These are phyloP conservation scores for Micractinium conductrix DNA, from an alignment of 139 green algal species.

Conservation along the genomic window DNA sequence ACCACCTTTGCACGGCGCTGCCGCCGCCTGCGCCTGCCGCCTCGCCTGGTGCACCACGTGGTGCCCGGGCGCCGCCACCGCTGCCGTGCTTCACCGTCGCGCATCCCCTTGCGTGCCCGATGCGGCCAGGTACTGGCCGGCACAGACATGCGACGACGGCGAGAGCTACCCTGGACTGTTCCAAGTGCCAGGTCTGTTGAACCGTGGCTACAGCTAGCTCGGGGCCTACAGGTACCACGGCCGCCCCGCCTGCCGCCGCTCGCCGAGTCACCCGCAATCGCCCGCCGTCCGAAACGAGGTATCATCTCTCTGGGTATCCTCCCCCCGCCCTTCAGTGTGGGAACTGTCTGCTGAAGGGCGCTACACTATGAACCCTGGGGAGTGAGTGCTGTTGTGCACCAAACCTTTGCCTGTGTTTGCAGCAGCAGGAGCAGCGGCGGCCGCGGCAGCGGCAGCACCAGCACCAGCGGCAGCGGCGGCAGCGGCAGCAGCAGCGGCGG, in stretches of 20 bases:
- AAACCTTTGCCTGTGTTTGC: not conserved
- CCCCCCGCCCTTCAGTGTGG: not conserved
- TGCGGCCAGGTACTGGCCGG: not conserved
- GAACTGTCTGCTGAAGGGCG: not conserved
- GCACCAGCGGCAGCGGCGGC: not conserved
- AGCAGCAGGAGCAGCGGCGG: not conserved
- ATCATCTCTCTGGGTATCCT: too few species aligned
- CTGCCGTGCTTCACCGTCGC: not conserved
- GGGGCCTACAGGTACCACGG: too few species aligned
- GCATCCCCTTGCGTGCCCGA: too few species aligned
- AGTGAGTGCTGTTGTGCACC: not conserved
- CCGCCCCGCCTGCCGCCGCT: too few species aligned
- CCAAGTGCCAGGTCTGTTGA: not conserved
- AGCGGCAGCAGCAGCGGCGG: too few species aligned
- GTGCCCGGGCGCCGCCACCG: not conserved
- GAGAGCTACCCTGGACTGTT: conserved; percentile 6
- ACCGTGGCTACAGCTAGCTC: too few species aligned
- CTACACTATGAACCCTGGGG: conserved; percentile 16
- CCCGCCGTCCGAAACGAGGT: too few species aligned
- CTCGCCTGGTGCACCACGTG: not conserved
- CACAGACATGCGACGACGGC: not conserved
- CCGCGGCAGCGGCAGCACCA: too few species aligned
- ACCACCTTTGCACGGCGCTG: not conserved
- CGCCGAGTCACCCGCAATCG: too few species aligned
- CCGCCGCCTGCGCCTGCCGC: not conserved